phyloP scores from a whole-genome alignment of 75 land plant species.

The Picea sitchensis region DNA sequence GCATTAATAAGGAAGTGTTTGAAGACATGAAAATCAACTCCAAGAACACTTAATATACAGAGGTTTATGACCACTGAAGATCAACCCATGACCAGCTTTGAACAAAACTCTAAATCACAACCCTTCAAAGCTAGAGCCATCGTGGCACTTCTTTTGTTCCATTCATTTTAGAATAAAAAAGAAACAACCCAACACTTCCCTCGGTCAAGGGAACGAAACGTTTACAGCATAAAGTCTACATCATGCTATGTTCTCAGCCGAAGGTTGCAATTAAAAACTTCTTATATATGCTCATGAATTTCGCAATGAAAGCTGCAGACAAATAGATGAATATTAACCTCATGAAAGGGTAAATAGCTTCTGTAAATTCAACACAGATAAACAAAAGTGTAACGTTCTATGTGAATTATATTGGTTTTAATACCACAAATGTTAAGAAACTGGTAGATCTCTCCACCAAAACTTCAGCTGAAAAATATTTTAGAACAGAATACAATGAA shows the following conservation, averaged over 20 bases:
- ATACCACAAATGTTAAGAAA: neutral
- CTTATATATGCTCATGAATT: slow-evolving; percentile 99
- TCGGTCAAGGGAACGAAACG: too few relatives aligned
- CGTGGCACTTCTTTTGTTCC: too few relatives aligned
- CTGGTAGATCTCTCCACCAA: neutral
- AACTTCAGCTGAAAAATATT: neutral
- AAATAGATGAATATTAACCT: neutral
- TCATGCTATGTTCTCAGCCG: slow-evolving; percentile 43
- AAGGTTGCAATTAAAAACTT: slow-evolving; percentile 85
- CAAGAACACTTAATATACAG: too few relatives aligned
- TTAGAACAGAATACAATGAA: neutral
- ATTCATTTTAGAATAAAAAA: too few relatives aligned
- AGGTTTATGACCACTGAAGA: too few relatives aligned
- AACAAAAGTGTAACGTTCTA: neutral
- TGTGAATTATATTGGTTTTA: neutral
- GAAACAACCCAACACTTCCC: too few relatives aligned
- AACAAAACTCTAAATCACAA: too few relatives aligned
- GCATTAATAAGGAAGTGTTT: too few relatives aligned
- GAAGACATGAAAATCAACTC: too few relatives aligned
- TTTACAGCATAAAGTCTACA: too few relatives aligned
- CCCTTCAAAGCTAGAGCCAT: too few relatives aligned
- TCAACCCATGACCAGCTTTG: too few relatives aligned
- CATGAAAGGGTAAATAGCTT: neutral
- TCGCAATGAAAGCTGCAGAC: slow-evolving; percentile 92
- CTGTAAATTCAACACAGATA: neutral